Base-by-base conservation (phyloP, 2,329 filamentous ascomycete genomes). In the Cytospora leucostoma region DNA sequence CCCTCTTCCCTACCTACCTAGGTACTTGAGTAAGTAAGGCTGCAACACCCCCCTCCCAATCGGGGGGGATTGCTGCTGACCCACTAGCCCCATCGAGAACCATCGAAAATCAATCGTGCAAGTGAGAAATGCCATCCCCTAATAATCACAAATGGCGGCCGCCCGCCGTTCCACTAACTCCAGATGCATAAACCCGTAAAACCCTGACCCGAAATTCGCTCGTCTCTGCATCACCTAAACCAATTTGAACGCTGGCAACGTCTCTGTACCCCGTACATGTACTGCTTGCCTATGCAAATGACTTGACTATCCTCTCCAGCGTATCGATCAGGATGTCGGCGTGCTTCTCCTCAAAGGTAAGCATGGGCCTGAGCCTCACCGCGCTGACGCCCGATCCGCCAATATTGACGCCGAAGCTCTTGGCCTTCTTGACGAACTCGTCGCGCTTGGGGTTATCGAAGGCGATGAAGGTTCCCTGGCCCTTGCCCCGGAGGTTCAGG, bases 341-440 rank as follows among this genome's bases (percentile, higher is more conserved):
- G 77, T 98, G 94, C 74, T 90, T 86, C 83, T 92, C 86, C 85
- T 97, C 90, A 82, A 97, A 95, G 72, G 93, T 88, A 70, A 97
- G 79, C 93, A 97, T 97, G 51, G 93, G 93, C 71, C 93, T 81
- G 74, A 97, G 79, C 57, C 93, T 81, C 13, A 97, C 90, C 34
- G 93, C 92, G 60, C 72, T 81, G 71, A 84, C 82, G 15, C 93
- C 93, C 70, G 88, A 89, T 58, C 93, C 93, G 66, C 93, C 93
- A 74, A 97, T 91, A 79, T 97, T 97, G 74, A 97, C 79, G 66
- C 93, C 93, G 37, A 91, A 80, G 7, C 77, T 79, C 87, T 96
- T 97, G 67, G 90, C 91, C 79, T 85, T 88, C 75, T 79, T 84
- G 67, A 97, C 76, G 78, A 97, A 90, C 73, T 89, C 85, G 73